phyloP scores from a whole-genome alignment of 306 rosid species.

The Betula pendula region DNA sequence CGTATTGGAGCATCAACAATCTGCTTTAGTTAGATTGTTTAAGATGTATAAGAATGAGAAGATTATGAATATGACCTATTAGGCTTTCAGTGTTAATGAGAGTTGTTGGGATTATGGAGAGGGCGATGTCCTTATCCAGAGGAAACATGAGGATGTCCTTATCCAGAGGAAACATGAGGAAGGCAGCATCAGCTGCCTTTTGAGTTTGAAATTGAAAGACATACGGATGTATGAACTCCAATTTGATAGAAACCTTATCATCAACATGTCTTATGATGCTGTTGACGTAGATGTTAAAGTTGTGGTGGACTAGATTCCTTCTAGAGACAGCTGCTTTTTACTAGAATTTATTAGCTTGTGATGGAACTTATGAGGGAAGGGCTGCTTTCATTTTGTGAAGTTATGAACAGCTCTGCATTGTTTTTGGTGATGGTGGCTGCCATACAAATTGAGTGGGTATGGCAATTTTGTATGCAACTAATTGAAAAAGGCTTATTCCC shows the following conservation, averaged over 20 bases:
- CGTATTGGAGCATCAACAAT: neutral
- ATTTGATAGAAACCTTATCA: neutral
- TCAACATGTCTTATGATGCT: neutral
- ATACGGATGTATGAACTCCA: neutral
- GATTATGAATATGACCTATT: neutral
- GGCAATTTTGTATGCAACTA: neutral
- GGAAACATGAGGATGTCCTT: neutral
- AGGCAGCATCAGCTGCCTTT: neutral
- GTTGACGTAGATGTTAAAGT: neutral
- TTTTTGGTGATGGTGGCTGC: neutral
- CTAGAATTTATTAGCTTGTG: neutral
- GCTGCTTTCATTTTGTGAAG: neutral
- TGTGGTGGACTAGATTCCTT: neutral
- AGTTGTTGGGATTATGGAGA: neutral
- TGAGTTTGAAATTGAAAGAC: neutral
- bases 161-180: neutral
- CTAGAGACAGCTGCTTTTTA: neutral
- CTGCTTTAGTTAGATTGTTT: neutral
- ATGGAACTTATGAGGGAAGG: neutral
- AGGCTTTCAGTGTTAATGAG: neutral
- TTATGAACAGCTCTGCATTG: neutral
- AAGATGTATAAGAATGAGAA: slow-evolving; percentile 9
- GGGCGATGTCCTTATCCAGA: neutral
- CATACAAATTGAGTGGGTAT: neutral
- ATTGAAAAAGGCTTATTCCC: too few species aligned